These are phyloP conservation scores for Ustilago sp. DNA, from an alignment of 1,284 basidiomycete genomes.

Conservation along the genomic window DNA sequence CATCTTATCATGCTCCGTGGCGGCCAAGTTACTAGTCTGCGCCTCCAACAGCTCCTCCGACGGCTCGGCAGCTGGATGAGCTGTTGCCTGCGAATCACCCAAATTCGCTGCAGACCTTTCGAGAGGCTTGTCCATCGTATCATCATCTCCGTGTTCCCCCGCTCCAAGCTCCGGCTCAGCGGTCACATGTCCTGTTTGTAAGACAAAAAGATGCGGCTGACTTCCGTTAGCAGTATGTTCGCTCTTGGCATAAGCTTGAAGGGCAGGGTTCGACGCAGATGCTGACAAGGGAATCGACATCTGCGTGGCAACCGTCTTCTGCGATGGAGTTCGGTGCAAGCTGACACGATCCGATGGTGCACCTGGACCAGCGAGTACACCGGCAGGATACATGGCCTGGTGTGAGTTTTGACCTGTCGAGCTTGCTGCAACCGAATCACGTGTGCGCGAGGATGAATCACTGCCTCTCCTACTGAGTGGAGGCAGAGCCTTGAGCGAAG, in stretches of 20 bases:
- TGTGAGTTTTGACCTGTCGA: slow-evolving; percentile 57
- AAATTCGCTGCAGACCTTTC: slow-evolving; percentile 8
- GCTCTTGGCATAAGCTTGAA: slow-evolving; percentile 34
- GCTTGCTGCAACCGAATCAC: slow-evolving; percentile 52
- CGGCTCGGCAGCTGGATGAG: neutral
- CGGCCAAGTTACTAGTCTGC: slow-evolving; percentile 31
- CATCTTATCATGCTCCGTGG: slow-evolving; percentile 35
- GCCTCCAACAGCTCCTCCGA: slow-evolving; percentile 28
- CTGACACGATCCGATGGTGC: slow-evolving; percentile 44
- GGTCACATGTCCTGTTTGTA: slow-evolving; percentile 8
- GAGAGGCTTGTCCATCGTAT: slow-evolving; percentile 12
- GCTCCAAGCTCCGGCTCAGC: slow-evolving; percentile 10
- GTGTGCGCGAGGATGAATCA: slow-evolving; percentile 56
- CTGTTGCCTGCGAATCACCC: slow-evolving; percentile 15
- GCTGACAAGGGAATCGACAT: slow-evolving; percentile 57
- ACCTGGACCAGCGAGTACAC: slow-evolving; percentile 23
- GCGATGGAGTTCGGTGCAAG: slow-evolving; percentile 61
- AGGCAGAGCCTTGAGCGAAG: slow-evolving; percentile 62
- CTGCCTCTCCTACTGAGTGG: slow-evolving; percentile 64
- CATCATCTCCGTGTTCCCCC: neutral
- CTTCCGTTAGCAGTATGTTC: slow-evolving; percentile 35
- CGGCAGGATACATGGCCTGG: slow-evolving; percentile 48
- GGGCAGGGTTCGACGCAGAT: slow-evolving; percentile 41
- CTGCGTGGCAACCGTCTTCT: slow-evolving; percentile 62
- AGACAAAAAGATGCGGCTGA: slow-evolving; percentile 24